A percentile compares a stretch with the other conserved stretches of the same genome.
These are phyloP conservation scores for Pogostemon cablin DNA, from an alignment of 257 asterid species.

Conservation along the genomic window DNA sequence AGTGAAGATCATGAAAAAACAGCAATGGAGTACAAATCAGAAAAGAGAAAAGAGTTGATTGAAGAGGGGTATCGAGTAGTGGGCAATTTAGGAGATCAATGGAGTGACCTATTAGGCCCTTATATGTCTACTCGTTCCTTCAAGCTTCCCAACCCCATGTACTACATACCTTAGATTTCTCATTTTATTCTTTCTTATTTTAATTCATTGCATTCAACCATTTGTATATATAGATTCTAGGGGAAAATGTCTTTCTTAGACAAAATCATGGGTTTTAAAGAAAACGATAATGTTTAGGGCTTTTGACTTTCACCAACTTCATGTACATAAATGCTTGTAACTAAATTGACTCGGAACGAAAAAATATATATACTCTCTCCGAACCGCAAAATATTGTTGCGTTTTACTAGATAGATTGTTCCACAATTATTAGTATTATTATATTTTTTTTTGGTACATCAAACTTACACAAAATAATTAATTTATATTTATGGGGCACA, in stretches of 20 bases:
- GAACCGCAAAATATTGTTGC: too few species aligned
- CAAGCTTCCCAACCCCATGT: slow-evolving; percentile 78
- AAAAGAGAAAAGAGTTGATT: slow-evolving; percentile 57
- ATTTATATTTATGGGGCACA: too few species aligned
- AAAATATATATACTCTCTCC: too few species aligned
- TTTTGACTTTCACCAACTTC: too few species aligned
- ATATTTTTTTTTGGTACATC: too few species aligned
- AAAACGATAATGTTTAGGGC: too few species aligned
- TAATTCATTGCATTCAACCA: not conserved
- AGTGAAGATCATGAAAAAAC: slow-evolving; percentile 54
- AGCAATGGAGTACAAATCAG: slow-evolving; percentile 57
- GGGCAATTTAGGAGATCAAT: slow-evolving; percentile 75
- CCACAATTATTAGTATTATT: too few species aligned
- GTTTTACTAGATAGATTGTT: too few species aligned
- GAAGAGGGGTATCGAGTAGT: slow-evolving; percentile 57
- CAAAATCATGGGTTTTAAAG: too few species aligned
- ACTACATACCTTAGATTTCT: slow-evolving; percentile 47
- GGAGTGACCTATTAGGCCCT: slow-evolving; percentile 73
- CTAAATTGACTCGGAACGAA: too few species aligned
- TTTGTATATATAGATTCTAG: not conserved
- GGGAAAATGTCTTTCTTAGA: not conserved
- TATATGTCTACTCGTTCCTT: slow-evolving; percentile 52
- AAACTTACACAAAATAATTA: too few species aligned
- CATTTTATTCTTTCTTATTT: not conserved
- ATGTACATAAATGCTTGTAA: too few species aligned